Conservation (phyloP, 2,329 filamentous ascomycete genomes). For the Pseudogymnoascus sp. region DNA sequence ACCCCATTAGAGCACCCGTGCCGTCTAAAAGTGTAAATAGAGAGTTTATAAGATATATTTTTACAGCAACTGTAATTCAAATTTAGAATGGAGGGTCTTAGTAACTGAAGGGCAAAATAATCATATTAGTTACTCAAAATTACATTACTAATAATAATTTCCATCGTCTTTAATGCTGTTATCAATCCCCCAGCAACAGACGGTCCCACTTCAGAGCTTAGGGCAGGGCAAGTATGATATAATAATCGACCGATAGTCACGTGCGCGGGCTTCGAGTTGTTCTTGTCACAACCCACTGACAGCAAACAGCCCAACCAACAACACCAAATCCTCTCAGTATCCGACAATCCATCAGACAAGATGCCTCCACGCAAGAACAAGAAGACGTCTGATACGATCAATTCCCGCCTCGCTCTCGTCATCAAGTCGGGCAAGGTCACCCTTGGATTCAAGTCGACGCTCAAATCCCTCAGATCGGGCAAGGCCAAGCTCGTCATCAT, state of each 20-base stretch:
- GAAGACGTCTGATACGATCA: conserved; percentile 76
- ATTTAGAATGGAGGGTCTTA: too few relatives aligned
- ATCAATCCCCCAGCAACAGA: too few relatives aligned
- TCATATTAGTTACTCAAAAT: too few relatives aligned
- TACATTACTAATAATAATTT: too few relatives aligned
- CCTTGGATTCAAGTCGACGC: conserved; percentile 80
- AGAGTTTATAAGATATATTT: too few relatives aligned
- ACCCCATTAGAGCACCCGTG: background rate
- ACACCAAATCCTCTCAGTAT: background rate
- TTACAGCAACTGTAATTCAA: too few relatives aligned
- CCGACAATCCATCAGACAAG: background rate
- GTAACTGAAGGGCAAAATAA: too few relatives aligned
- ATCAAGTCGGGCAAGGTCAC: conserved; percentile 70
- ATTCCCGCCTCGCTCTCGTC: conserved; percentile 52
- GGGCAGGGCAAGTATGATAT: background rate
- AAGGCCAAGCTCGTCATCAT: conserved; percentile 99
- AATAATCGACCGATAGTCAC: background rate
- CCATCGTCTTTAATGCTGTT: too few relatives aligned
- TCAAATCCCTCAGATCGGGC: conserved; percentile 85
- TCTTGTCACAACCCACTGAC: background rate
- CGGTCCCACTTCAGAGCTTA: too few relatives aligned
- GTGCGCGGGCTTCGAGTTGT: background rate
- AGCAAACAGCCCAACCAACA: background rate
- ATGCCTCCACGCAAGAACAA: conserved; percentile 48
- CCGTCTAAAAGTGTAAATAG: background rate